Conservation (phyloP, 2,329 filamentous ascomycete genomes). For the Ophiostoma sp. region DNA sequence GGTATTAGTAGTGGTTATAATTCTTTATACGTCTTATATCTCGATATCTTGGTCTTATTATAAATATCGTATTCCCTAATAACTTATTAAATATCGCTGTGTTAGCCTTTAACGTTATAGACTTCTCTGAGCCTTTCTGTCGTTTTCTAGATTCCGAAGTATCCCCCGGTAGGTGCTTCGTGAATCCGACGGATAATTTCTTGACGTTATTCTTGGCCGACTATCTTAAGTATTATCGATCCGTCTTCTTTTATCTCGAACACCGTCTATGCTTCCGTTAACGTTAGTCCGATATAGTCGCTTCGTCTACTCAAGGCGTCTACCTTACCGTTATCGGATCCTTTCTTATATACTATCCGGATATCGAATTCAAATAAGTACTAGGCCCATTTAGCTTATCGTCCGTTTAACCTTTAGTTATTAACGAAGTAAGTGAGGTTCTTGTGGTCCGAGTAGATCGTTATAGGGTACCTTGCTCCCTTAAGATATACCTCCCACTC, state of each 20-base stretch:
- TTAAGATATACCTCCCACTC: neutral
- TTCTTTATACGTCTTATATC: neutral
- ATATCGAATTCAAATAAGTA: neutral
- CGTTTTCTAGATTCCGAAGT: too few species aligned
- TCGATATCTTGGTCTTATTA: neutral
- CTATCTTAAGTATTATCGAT: too few species aligned
- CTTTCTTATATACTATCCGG: neutral
- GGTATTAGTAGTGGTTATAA: neutral
- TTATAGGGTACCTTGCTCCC: neutral
- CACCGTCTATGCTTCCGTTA: too few species aligned
- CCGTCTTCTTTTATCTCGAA: too few species aligned
- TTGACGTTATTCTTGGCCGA: too few species aligned
- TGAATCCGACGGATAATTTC: neutral
- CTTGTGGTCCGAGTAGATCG: neutral
- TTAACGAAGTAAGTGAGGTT: neutral
- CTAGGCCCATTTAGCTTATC: neutral
- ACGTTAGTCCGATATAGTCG: neutral
- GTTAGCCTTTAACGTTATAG: neutral
- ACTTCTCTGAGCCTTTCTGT: neutral
- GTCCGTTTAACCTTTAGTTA: neutral
- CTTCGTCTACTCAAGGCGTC: neutral
- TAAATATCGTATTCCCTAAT: neutral
- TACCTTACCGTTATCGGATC: neutral
- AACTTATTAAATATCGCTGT: neutral
- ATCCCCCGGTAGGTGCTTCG: too few species aligned